A percentile compares a stretch with the other conserved stretches of the same genome.
Evolutionary conservation across 1,139 yeast species (phyloP).

Genomic region (Yamadazyma dushanensis): DNA sequence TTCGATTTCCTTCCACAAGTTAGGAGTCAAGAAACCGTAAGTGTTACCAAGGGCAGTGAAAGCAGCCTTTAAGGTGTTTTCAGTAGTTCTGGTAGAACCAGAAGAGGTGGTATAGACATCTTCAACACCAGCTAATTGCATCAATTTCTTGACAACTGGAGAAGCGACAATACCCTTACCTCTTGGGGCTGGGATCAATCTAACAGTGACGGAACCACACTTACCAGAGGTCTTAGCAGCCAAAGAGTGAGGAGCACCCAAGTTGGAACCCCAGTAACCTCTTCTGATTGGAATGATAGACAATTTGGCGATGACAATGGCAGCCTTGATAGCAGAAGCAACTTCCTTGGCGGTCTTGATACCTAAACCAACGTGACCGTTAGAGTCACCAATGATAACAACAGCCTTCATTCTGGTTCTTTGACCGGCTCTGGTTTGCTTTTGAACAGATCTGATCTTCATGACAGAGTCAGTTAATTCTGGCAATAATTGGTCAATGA

Average conservation of each 20-base stretch:
- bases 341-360: constrained; percentile 99
- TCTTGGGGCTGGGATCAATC: constrained; percentile 99
- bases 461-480: constrained; percentile 96
- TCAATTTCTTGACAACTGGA: constrained; percentile 98
- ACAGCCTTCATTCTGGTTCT: constrained; percentile 99
- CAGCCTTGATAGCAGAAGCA: constrained; percentile 99
- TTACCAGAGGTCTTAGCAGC: constrained; percentile 98
- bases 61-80: constrained; percentile 99
- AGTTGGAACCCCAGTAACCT: constrained; percentile 99
- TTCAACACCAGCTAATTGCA: constrained; percentile 99
- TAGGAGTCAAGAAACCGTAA: constrained; percentile 99
- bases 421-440: constrained; percentile 99
- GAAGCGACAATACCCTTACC: constrained; percentile 99
- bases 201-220: constrained; percentile 98
- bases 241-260: constrained; percentile 99
- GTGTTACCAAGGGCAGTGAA: constrained; percentile 99
- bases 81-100: constrained; percentile 99
- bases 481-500: constrained; percentile 96
- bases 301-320: constrained; percentile 98
- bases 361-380: constrained; percentile 99
- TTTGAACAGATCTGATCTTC: constrained; percentile 99
- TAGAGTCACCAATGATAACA: constrained; percentile 98
- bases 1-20: constrained; percentile 91
- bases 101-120: constrained; percentile 98
- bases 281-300: constrained; percentile 99